Evolutionary conservation across 164 flowering plant species (phyloP).

Genomic region (Sextonia rubra): DNA sequence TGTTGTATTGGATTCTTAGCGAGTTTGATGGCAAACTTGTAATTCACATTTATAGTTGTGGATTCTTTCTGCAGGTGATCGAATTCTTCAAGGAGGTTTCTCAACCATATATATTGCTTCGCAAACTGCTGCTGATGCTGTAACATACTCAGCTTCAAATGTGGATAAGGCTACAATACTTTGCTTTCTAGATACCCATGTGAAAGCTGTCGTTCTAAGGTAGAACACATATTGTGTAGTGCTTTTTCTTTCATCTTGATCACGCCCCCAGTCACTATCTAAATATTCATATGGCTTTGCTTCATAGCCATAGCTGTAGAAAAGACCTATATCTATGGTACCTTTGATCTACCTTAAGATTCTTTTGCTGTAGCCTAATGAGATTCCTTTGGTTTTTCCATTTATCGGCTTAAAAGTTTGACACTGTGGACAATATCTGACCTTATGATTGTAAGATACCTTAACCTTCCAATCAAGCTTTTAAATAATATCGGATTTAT

Average conservation of each 20-base stretch:
- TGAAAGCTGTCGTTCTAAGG: background rate
- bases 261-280: background rate
- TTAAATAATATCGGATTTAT: no score
- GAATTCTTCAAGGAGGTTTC: background rate
- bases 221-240: background rate
- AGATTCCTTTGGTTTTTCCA: background rate
- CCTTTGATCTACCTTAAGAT: background rate
- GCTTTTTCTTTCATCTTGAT: background rate
- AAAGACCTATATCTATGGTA: no score
- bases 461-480: no score
- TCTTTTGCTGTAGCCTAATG: background rate
- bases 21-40: background rate
- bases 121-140: background rate
- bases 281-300: background rate
- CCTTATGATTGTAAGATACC: background rate
- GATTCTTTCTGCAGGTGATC: background rate
- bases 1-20: conserved; percentile 1
- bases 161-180: no score
- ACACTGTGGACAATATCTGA: background rate
- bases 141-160: background rate
- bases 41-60: background rate
- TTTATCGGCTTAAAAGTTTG: background rate
- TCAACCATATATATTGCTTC: background rate
- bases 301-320: no score
- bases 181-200: no score